A percentile compares a stretch with the other conserved stretches of the same genome.
These are phyloP conservation scores for Austropuccinia psidii DNA, from an alignment of 1,284 basidiomycete genomes.

Conservation along the genomic window DNA sequence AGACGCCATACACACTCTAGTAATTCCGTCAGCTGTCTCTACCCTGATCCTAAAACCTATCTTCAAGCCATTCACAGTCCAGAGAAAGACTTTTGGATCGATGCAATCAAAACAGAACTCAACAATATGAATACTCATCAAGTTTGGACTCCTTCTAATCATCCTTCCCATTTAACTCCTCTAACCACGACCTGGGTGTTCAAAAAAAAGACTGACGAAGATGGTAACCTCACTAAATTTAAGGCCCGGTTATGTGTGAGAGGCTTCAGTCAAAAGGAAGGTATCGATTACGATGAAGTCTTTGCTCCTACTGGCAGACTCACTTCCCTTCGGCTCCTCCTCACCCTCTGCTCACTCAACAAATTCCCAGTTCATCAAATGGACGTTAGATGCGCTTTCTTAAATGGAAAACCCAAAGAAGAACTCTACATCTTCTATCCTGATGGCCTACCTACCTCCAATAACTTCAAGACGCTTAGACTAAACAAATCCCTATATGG, in stretches of 20 bases:
- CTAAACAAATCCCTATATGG: not conserved
- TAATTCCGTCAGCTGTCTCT: not conserved
- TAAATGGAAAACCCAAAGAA: not conserved
- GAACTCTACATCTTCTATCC: not conserved
- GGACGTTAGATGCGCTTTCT: not conserved
- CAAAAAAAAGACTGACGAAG: constrained; percentile 18
- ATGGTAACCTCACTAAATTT: constrained; percentile 6
- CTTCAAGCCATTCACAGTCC: not conserved
- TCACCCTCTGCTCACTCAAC: not conserved
- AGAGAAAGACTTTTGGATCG: not conserved
- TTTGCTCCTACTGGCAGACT: constrained; percentile 1
- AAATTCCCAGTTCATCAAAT: not conserved
- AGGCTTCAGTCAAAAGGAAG: constrained; percentile 1
- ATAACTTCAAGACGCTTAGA: not conserved
- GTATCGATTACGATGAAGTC: not conserved
- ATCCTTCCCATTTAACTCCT: not conserved
- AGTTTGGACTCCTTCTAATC: not conserved
- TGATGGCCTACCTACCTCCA: not conserved
- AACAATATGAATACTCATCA: not conserved
- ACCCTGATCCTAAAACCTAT: not conserved
- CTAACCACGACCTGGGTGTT: constrained; percentile 48
- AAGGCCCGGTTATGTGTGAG: constrained; percentile 1
- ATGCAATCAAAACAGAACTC: not conserved
- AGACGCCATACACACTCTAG: not conserved
- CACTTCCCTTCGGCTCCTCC: not conserved